A percentile compares a stretch with the other conserved stretches of the same genome.
These are phyloP conservation scores for Trichoderma brevicompactum DNA, from an alignment of 2,329 filamentous ascomycete genomes.

Conservation along the genomic window DNA sequence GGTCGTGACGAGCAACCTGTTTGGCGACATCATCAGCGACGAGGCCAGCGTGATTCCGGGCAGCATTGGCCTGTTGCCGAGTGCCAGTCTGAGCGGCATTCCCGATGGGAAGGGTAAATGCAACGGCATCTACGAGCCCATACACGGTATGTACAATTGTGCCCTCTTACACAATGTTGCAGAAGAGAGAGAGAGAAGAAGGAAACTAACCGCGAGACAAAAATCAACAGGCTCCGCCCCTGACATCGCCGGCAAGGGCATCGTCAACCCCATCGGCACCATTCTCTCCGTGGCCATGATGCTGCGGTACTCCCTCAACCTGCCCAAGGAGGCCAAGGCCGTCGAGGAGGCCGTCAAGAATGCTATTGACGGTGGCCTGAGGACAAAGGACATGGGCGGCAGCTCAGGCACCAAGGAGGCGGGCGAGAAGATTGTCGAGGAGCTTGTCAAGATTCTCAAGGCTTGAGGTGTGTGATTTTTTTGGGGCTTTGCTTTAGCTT, in stretches of 20 bases:
- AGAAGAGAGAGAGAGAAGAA: no score
- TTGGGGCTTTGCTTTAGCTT: background rate
- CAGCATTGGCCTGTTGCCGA: conserved; percentile 84
- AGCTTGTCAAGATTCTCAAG: conserved; percentile 72
- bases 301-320: conserved; percentile 87
- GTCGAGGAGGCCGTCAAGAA: conserved; percentile 81
- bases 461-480: conserved; percentile 31
- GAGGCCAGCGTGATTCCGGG: conserved; percentile 95
- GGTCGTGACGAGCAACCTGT: conserved; percentile 90
- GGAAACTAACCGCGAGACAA: background rate
- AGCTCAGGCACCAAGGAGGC: conserved; percentile 69
- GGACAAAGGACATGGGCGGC: conserved; percentile 86
- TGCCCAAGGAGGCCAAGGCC: conserved; percentile 74
- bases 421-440: conserved; percentile 75
- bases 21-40: conserved; percentile 94
- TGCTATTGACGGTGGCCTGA: conserved; percentile 77
- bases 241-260: conserved; percentile 88
- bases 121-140: conserved; percentile 97
- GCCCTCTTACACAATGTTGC: background rate
- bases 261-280: conserved; percentile 90
- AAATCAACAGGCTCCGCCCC: conserved; percentile 74
- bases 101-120: conserved; percentile 83
- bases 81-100: conserved; percentile 82
- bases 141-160: conserved; percentile 70
- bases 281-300: conserved; percentile 95